Evolutionary conservation across 352 stramenopile species (phyloP), one percentile per base, ranked within the genome.

Genomic region (Pythium aquatile): DNA sequence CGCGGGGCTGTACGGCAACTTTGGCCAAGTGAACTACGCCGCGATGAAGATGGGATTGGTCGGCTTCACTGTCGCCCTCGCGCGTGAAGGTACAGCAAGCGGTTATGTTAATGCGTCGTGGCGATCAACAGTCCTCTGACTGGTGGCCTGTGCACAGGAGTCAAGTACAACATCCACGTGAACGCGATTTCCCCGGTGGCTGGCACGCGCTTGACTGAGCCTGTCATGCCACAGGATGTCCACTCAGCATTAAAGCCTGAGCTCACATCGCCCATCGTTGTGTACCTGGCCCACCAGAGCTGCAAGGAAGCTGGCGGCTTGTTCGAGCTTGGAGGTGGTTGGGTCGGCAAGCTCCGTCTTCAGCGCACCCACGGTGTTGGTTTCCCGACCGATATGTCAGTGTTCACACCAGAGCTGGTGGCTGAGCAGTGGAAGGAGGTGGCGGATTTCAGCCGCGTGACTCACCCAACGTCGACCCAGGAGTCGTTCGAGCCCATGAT

Each of bases 401-500:
- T 75, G 61, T 91, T 88, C 64, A 85, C 77, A 53, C 76, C 79
- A 7, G 79, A 87, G 58, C 72, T 88, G 16, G 81, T 90, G 35
- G 81, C 81, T 9, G 79, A 90, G 48, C 79, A 90, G 28, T 91
- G 82, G 82, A 73, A 76, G 46, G 74, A 82, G 17, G 77, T 91
- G 9, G 64, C 75, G 26, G 77, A 87, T 49, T 91, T 91, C 58
- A 80, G 75, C 39, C 77, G 79, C 44, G 79, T 88, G 59, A 89
- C 82, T 14, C 79, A 91, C 49, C 82, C 82, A 40, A 73, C 68
- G 48, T 78, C 78, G n/a, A 91, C 82, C 13, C 82, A 91, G 53
- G 78, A 91, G 57, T 85, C 78, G 49, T 91, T 91, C 39, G 80
- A 86, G 58, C 79, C 82, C 16, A 91, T 91, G 76, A 87, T 91